phyloP scores from a whole-genome alignment of 768 basidiomycete species.

The Tremella fuciformis region DNA sequence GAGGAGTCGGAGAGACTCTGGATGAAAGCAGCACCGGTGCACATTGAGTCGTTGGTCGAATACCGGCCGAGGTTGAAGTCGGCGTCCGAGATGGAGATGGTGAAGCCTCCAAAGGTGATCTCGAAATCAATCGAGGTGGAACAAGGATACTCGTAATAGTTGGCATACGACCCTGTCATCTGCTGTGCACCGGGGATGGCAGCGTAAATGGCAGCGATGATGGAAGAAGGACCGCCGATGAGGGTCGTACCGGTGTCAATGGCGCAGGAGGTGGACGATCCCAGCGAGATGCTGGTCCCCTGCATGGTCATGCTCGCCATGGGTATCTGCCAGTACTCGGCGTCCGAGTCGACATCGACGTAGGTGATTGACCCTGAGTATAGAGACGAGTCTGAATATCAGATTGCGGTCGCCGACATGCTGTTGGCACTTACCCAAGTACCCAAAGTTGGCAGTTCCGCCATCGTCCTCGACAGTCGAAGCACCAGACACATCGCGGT shows the following conservation, averaged over 20 bases:
- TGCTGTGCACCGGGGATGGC: constrained; percentile 45
- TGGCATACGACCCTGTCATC: constrained; percentile 47
- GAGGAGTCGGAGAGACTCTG: constrained; percentile 34
- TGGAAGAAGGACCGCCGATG: constrained; percentile 48
- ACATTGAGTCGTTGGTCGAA: constrained; percentile 38
- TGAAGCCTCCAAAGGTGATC: constrained; percentile 47
- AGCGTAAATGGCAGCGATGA: constrained; percentile 49
- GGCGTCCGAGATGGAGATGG: constrained; percentile 44
- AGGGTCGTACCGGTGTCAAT: constrained; percentile 53
- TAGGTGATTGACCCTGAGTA: constrained; percentile 52
- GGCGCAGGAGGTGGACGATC: constrained; percentile 39
- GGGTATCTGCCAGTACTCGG: constrained; percentile 51
- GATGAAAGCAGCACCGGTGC: constrained; percentile 49
- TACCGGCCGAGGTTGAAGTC: constrained; percentile 52
- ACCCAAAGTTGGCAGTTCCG: constrained; percentile 57
- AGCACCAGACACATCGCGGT: constrained; percentile 46
- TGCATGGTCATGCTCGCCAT: constrained; percentile 45
- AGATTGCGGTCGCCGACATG: not conserved
- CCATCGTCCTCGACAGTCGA: constrained; percentile 41
- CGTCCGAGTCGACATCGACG: constrained; percentile 30
- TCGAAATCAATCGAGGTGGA: constrained; percentile 39
- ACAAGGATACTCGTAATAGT: constrained; percentile 51
- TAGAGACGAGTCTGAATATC: constrained; percentile 37
- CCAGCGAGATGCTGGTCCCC: constrained; percentile 40
- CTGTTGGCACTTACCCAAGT: constrained; percentile 50